Percentiles rank a stretch among this genome's conserved stretches.
These are phyloP conservation scores for Tricholoma sp. DNA, from an alignment of 768 basidiomycete genomes.

Conservation along the genomic window DNA sequence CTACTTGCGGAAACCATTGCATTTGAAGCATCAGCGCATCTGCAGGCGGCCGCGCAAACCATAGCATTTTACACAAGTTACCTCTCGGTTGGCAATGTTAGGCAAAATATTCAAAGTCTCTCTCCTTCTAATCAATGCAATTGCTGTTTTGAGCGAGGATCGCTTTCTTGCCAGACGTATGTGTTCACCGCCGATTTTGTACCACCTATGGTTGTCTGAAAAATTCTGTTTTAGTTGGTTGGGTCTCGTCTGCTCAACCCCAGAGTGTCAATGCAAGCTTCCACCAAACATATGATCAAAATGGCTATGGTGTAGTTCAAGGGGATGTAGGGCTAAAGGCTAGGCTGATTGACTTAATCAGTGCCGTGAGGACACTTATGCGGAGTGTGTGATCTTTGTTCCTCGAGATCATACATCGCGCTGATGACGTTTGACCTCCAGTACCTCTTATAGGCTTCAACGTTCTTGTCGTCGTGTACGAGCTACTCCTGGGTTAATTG, in stretches of 20 bases:
- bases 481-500: conserved; percentile 59
- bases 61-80: conserved; percentile 6
- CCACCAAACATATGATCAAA: conserved; percentile 65
- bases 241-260: conserved; percentile 63
- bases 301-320: conserved; percentile 46
- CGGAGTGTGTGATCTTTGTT: conserved; percentile 64
- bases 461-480: conserved; percentile 81
- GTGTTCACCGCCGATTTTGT: conserved; percentile 23
- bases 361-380: conserved; percentile 94
- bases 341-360: conserved; percentile 86
- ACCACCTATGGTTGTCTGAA: conserved; percentile 13
- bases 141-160: conserved; percentile 95
- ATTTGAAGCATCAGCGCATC: not conserved
- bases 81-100: conserved; percentile 29
- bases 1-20: not conserved
- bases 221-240: conserved; percentile 61
- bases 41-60: conserved; percentile 3
- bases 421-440: conserved; percentile 26
- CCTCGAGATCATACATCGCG: not conserved
- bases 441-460: conserved; percentile 92
- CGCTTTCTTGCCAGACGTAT: conserved; percentile 89
- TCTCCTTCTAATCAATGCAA: conserved; percentile 87
- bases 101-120: conserved; percentile 81
- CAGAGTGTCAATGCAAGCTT: conserved; percentile 52
- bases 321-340: conserved; percentile 75